Evolutionary conservation across 164 flowering plant species (phyloP), one percentile per base, ranked within the genome.

Genomic region (Houttuynia cordata): DNA sequence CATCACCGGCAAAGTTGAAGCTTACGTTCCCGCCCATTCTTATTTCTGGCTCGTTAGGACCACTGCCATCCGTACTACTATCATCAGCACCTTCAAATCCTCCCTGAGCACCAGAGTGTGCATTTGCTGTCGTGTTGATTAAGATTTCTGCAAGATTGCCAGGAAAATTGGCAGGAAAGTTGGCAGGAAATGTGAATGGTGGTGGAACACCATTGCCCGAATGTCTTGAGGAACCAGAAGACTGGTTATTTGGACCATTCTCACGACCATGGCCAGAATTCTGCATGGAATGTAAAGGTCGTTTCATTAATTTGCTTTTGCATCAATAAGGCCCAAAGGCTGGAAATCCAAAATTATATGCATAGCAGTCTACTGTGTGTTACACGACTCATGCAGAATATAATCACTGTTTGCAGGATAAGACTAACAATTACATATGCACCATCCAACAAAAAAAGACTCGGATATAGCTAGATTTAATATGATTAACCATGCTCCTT

Each of bases 91-190:
- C 24, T 10, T 57, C 37, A 8, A 37, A 15, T 24, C 58, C 24
- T 12, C 24, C 59, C 3, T 22, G 21, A 18, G 37, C 24, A 53
- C 80, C 80, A 39, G 69, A 78, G 72, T 55, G 49, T 25, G 67
- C 71, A 68, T 72, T 73, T 8, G 73, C 53, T 42, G 79, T 68
- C 79, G 79, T 75, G 66, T 81, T 85, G 79, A 66, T 68, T 25
- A 83, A 56, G 68, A 81, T 71, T 77, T 68, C 75, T 13, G 81
- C 78, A 30, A 89, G 51, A 58, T 83, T 80, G 21, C 62, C 20
- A 51, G 95, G 86, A 37, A 81, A 58, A 58, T 83, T 80, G 21
- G 63, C 20, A 51, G 95, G 86, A 37, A 81, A 58, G 37, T 67
- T 64, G 67, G 67, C 18, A 59, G 77, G 61, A 51, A 85, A 79